Evolutionary conservation across 1,284 basidiomycete genomes (phyloP), one percentile per base, ranked within the genome.

Genomic region (Cutaneotrichosporon daszewskae): DNA sequence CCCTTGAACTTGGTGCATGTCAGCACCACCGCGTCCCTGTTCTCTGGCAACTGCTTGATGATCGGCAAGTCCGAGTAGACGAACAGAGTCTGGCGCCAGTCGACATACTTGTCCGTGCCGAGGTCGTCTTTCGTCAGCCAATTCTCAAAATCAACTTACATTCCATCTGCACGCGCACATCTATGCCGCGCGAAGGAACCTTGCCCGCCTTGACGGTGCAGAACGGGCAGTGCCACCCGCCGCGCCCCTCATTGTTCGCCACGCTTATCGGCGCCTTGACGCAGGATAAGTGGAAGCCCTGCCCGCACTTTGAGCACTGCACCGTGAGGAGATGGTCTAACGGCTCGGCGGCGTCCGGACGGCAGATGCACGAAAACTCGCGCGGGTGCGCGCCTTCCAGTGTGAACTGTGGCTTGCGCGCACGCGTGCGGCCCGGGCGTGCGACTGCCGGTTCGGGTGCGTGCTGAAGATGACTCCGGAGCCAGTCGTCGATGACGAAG

Each of bases 251-350:
- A 4, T 36, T 17, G 25, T 35, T 38, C 3, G 40, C 43, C 36
- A 45, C 37, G 17, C 57, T 60, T 14, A 45, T 27, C 3, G 60
- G 60, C 9, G 59, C 61, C 22, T 50, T 41, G 4, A 62, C 61
- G 45, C 68, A 71, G 28, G 45, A 54, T 17, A 58, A 38, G 42
- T 71, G 68, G 45, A 64, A 71, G 12, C 47, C 48, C 40, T 71
- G 67, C 33, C 49, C 48, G 46, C 68, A 71, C 37, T 55, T 60
- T 24, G 39, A 22, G 45, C 68, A 71, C 19, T 42, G 40, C 18
- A 69, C 53, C 9, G 49, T 53, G 12, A 59, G 40, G 5, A 56
- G 42, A 33, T 48, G 43, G 26, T 62, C 57, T 16, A 36, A 33
- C 7, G 59, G 60, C 17, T 49, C 51, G 6, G 17, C 9, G 5